Evolutionary conservation across 441 rosid species (phyloP).

Genomic region (Flueggea neowawraea): DNA sequence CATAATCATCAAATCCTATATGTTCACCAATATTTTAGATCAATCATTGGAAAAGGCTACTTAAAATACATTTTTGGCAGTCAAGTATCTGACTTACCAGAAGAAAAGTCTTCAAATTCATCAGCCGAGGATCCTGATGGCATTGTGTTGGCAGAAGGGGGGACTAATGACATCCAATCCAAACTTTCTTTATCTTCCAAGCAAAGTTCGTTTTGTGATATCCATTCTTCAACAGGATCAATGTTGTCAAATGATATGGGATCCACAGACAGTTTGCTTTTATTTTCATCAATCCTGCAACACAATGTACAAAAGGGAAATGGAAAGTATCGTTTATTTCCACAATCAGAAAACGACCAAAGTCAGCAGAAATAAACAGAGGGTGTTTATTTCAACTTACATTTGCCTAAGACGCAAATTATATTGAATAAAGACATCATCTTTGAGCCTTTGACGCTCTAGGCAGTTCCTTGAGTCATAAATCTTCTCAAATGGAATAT

Average conservation of each 20-base stretch:
- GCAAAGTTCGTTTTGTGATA: slow-evolving; percentile 39
- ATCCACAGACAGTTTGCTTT: slow-evolving; percentile 37
- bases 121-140: slow-evolving; percentile 40
- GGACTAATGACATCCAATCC: slow-evolving; percentile 75
- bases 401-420: slow-evolving; percentile 29
- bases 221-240: slow-evolving; percentile 69
- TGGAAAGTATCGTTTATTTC: neutral
- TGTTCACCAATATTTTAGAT: slow-evolving; percentile 5
- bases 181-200: slow-evolving; percentile 47
- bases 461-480: slow-evolving; percentile 40
- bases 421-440: slow-evolving; percentile 29
- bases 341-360: neutral
- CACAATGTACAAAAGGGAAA: neutral
- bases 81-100: slow-evolving; percentile 43
- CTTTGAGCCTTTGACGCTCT: slow-evolving; percentile 25
- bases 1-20: slow-evolving; percentile 80
- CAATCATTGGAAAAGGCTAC: neutral
- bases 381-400: slow-evolving; percentile 23
- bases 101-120: slow-evolving; percentile 52
- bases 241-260: slow-evolving; percentile 46
- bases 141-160: slow-evolving; percentile 31
- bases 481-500: slow-evolving; percentile 38
- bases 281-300: slow-evolving; percentile 33
- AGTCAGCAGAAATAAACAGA: neutral
- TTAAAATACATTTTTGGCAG: neutral